phyloP scores from a whole-genome alignment of 179 eudicot genomes.

The Spinacia oleracea region DNA sequence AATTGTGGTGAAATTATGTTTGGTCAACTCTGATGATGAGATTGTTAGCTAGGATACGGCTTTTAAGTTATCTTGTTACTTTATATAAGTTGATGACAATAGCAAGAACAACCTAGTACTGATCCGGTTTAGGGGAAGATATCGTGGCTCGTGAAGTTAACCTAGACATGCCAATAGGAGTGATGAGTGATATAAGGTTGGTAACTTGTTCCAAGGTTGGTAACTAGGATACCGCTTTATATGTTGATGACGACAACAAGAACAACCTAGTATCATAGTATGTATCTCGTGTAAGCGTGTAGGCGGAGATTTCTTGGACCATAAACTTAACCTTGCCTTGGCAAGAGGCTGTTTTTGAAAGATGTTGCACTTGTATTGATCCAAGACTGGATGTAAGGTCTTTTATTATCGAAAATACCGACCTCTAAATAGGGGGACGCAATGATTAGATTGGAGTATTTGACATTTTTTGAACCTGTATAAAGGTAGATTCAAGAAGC shows the following conservation, averaged over 20 bases:
- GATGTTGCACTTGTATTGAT: not conserved
- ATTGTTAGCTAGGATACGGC: not conserved
- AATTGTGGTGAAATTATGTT: not conserved
- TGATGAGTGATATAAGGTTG: not conserved
- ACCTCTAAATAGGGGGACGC: not conserved
- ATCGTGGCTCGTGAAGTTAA: not conserved
- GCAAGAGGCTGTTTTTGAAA: not conserved
- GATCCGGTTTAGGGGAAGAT: not conserved
- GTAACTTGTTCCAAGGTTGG: not conserved
- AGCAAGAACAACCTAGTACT: not conserved
- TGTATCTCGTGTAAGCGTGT: not conserved
- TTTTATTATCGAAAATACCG: slow-evolving; percentile 10
- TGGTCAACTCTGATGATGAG: slow-evolving; percentile 14
- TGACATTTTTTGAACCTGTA: not conserved
- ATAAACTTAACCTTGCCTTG: not conserved
- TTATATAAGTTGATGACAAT: not conserved
- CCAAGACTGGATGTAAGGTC: not conserved
- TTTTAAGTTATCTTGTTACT: slow-evolving; percentile 6
- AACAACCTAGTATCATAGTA: not conserved
- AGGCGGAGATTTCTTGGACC: not conserved
- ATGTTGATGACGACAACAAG: not conserved
- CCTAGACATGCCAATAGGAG: not conserved
- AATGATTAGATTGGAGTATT: not conserved
- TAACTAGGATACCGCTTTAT: not conserved
- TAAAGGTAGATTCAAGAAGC: not conserved